Evolutionary conservation across 1,284 basidiomycete species (phyloP).

Genomic region (Ceratobasidium sp.): DNA sequence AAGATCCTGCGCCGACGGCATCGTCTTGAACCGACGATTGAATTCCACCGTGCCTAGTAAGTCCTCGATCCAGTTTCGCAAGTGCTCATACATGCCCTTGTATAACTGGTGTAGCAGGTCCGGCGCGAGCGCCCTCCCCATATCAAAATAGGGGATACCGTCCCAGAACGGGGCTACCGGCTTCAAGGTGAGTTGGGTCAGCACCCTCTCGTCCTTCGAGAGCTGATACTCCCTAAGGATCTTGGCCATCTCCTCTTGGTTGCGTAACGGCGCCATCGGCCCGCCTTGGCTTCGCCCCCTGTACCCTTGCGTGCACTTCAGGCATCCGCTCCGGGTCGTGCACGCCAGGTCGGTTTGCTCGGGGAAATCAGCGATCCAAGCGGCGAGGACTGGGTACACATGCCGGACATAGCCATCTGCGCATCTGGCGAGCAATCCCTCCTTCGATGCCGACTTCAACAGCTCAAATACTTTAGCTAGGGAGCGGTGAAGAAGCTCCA

Average conservation of each 20-base stretch:
- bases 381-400: conserved; percentile 38
- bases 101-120: too few species aligned
- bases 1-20: too few species aligned
- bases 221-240: too few species aligned
- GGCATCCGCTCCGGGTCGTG: conserved; percentile 6
- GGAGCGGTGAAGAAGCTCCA: conserved; percentile 18
- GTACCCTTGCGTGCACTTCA: background rate
- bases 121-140: conserved; percentile 26
- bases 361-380: conserved; percentile 24
- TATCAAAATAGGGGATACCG: background rate
- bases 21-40: too few species aligned
- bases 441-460: conserved; percentile 3
- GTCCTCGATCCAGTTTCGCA: background rate
- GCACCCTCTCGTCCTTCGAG: too few species aligned
- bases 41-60: background rate
- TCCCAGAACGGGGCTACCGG: too few species aligned
- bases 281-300: too few species aligned
- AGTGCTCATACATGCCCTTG: conserved; percentile 23
- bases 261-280: background rate
- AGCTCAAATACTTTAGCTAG: conserved; percentile 46
- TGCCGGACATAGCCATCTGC: conserved; percentile 26
- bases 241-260: too few species aligned
- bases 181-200: background rate
- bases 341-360: conserved; percentile 24
- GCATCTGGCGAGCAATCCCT: conserved; percentile 15